These are phyloP conservation scores for Ogataea siamensis DNA, from an alignment of 805 yeast species.

Conservation along the genomic window DNA sequence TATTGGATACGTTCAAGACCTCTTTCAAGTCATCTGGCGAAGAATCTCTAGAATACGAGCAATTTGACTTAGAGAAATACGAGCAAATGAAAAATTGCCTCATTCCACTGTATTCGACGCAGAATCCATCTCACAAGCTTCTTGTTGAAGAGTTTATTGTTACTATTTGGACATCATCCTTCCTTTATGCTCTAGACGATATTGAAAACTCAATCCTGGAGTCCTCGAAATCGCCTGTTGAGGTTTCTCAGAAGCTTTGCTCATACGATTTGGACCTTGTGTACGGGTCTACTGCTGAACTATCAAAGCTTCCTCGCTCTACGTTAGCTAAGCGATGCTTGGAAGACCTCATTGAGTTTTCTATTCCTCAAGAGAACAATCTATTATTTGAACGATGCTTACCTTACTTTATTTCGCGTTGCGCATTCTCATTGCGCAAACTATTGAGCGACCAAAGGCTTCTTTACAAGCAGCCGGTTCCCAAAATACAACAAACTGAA, in stretches of 20 bases:
- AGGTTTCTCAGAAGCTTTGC: constrained; percentile 39
- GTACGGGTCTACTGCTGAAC: constrained; percentile 63
- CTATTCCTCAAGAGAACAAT: constrained; percentile 27
- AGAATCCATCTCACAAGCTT: constrained; percentile 24
- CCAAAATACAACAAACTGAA: constrained; percentile 65
- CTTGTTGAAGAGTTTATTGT: constrained; percentile 44
- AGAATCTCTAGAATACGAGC: constrained; percentile 35
- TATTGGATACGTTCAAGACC: constrained; percentile 41
- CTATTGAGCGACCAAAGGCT: constrained; percentile 62
- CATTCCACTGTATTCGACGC: constrained; percentile 39
- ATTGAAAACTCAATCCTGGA: constrained; percentile 39
- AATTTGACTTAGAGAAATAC: constrained; percentile 46
- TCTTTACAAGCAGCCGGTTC: constrained; percentile 60
- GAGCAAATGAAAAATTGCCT: constrained; percentile 39
- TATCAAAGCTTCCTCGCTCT: constrained; percentile 42
- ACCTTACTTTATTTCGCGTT: constrained; percentile 54
- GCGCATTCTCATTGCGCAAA: constrained; percentile 59
- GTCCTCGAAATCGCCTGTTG: constrained; percentile 27
- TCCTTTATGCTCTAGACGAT: constrained; percentile 55
- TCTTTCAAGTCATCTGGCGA: constrained; percentile 37
- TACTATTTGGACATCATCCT: constrained; percentile 58
- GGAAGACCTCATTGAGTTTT: constrained; percentile 45
- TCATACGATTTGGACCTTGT: constrained; percentile 44
- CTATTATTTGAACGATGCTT: constrained; percentile 32
- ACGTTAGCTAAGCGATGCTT: constrained; percentile 57